Conservation (phyloP, 2,329 filamentous ascomycete genomes). For the Colletotrichum costaricense region DNA sequence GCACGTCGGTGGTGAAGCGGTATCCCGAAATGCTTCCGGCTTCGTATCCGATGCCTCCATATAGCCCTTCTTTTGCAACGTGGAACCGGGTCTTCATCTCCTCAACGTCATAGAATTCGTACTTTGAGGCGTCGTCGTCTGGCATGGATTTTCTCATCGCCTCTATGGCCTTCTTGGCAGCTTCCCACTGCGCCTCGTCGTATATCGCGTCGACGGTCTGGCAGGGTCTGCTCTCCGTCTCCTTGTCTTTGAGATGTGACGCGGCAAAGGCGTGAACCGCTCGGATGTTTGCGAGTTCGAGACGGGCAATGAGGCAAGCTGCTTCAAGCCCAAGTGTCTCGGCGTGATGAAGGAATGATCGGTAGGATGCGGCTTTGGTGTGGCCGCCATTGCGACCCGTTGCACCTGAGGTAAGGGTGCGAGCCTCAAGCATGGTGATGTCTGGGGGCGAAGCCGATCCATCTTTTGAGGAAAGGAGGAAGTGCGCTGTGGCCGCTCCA, state of each 20-base stretch:
- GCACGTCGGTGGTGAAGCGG: conserved; percentile 42
- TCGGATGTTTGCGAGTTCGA: conserved; percentile 64
- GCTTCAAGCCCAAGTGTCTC: conserved; percentile 56
- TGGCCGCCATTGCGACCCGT: conserved; percentile 66
- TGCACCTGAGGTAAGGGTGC: conserved; percentile 61
- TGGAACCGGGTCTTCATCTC: conserved; percentile 49
- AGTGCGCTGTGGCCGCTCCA: conserved; percentile 53
- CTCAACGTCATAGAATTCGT: conserved; percentile 54
- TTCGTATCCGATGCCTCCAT: conserved; percentile 60
- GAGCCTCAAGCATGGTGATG: conserved; percentile 62
- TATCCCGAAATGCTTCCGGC: conserved; percentile 56
- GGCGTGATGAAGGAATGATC: conserved; percentile 61
- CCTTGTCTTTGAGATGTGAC: conserved; percentile 45
- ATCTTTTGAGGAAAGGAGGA: conserved; percentile 33
- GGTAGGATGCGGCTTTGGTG: conserved; percentile 59
- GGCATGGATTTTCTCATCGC: conserved; percentile 59
- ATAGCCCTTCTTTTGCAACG: conserved; percentile 45
- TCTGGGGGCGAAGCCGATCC: conserved; percentile 24
- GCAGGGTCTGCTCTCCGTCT: conserved; percentile 61
- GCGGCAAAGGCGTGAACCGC: conserved; percentile 66
- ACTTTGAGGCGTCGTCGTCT: conserved; percentile 53
- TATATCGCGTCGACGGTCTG: conserved; percentile 70
- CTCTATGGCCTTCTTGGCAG: conserved; percentile 51
- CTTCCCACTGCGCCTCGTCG: conserved; percentile 54
- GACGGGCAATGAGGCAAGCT: conserved; percentile 61